Evolutionary conservation across 768 basidiomycete species (phyloP).

Genomic region (Hemileccinum rubropunctum): DNA sequence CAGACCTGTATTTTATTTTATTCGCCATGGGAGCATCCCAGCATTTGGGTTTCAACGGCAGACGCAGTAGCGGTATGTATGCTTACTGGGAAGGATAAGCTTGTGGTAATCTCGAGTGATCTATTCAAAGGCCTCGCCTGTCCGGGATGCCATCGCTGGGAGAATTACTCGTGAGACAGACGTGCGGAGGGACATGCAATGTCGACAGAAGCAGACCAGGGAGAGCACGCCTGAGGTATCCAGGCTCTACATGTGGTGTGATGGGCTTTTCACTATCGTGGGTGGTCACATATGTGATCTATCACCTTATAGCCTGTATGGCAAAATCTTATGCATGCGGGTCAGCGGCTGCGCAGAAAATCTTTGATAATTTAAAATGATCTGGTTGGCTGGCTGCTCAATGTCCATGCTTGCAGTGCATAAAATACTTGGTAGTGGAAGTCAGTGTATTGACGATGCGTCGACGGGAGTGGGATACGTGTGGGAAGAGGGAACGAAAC

Average conservation of each 20-base stretch:
- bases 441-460: background rate
- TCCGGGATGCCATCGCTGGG: slow-evolving; percentile 55
- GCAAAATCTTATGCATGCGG: slow-evolving; percentile 54
- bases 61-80: no score
- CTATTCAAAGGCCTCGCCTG: slow-evolving; percentile 68
- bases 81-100: slow-evolving; percentile 78
- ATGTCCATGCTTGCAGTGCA: slow-evolving; percentile 13
- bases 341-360: background rate
- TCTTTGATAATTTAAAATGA: background rate
- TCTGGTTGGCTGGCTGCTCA: slow-evolving; percentile 13
- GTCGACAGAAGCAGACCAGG: slow-evolving; percentile 45
- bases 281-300: slow-evolving; percentile 86
- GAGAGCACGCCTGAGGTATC: slow-evolving; percentile 69
- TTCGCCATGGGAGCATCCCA: background rate
- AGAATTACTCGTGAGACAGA: background rate
- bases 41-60: background rate
- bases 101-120: slow-evolving; percentile 81
- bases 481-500: no score
- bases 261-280: slow-evolving; percentile 52
- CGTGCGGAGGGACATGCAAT: background rate
- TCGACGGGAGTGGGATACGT: no score
- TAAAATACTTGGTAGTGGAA: background rate
- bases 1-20: slow-evolving; percentile 46
- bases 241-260: slow-evolving; percentile 76
- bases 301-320: slow-evolving; percentile 85